Evolutionary conservation across 2,329 filamentous ascomycete species (phyloP), one percentile per base, ranked within the genome.

Genomic region (Colletotrichum gloeosporioides): DNA sequence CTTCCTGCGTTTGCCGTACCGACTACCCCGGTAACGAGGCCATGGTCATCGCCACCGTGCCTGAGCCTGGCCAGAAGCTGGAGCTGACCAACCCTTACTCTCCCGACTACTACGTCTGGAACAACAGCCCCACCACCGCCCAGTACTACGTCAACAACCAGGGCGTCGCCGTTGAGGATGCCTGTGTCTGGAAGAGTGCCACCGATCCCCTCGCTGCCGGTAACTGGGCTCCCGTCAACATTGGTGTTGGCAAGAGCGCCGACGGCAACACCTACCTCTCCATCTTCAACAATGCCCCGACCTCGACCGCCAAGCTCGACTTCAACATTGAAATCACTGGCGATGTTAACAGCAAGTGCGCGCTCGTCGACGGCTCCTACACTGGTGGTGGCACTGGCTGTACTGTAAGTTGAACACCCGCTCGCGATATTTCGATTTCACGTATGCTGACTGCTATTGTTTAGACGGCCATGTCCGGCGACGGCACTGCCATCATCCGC

Each of bases 121-220:
- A 95, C 81, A 91, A 91, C 80, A 90, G 90, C 84, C 81, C 87
- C 67, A 99, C 97, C 69, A 96, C 95, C 64, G 96, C 96, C 61
- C 97, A 99, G 87, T 99, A 98, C 91, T 99, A 99, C 84, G 91
- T 99, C 86, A 99, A 99, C 91, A 94, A 94, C 81, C 90, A 92
- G 80, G 96, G 95, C 77, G 88, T 94, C 69, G 81, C 86, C 22
- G 87, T 92, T 75, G 84, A 92, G 79, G 86, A 96, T 15, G 95
- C 92, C 67, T 99, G 97, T 87, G 86, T 90, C 75, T 99, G 97
- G 97, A 84, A 83, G 79, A 89, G 87, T 82, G n/a, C 80, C 27
- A 80, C 79, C 22, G 85, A 87, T 80, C 85, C 87, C 53, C 88
- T 91, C 68, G 89, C 89, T 25, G 88, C 92, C 75, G 93, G 97